Conservation (phyloP, 2,329 filamentous ascomycete species). For the Colletotrichum acutatum region DNA sequence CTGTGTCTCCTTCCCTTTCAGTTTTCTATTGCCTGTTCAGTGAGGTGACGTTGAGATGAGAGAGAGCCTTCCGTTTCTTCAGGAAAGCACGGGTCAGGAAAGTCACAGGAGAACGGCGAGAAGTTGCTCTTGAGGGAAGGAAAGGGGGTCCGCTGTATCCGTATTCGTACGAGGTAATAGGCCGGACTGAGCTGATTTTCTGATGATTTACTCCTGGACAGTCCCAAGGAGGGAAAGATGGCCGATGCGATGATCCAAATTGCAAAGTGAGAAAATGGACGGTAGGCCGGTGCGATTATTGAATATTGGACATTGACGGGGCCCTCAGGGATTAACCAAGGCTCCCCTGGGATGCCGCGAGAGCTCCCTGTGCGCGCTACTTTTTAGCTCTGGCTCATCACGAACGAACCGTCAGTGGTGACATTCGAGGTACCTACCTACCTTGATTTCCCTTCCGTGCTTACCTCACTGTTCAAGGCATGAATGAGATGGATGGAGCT, state of each 20-base stretch:
- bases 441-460: neutral
- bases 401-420: neutral
- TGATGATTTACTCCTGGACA: neutral
- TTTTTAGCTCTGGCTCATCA: neutral
- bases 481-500: neutral
- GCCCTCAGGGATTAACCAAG: conserved; percentile 23
- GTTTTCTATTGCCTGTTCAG: neutral
- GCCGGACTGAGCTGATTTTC: neutral
- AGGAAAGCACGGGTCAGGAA: neutral
- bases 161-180: neutral
- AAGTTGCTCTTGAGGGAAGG: neutral
- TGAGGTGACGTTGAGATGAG: neutral
- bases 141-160: too few relatives aligned
- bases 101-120: neutral
- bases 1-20: conserved; percentile 1
- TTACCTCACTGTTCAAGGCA: neutral
- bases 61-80: neutral
- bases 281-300: neutral
- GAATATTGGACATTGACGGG: conserved; percentile 12
- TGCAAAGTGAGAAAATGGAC: neutral
- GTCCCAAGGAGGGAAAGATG: neutral
- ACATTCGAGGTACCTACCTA: neutral
- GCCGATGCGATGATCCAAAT: conserved; percentile 6
- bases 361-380: conserved; percentile 15
- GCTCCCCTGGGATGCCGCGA: neutral